Conservation (phyloP, 1,139 yeast species). For the Yamadazyma atmosphaerica region DNA sequence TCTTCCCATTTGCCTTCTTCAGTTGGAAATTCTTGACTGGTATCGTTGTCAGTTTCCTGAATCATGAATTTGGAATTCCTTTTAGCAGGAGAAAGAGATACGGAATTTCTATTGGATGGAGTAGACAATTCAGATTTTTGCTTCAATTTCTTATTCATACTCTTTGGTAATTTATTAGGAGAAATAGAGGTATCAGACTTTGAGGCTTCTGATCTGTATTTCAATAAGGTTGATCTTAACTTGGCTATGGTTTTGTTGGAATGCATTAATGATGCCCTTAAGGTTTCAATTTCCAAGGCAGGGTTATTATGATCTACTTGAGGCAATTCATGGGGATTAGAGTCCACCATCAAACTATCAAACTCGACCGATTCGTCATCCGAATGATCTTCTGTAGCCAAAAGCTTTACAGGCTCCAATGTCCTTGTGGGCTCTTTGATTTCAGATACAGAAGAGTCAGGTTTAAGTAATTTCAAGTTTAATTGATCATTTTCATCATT, state of each 20-base stretch:
- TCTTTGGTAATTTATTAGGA: slow-evolving; percentile 15
- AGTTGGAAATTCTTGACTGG: slow-evolving; percentile 14
- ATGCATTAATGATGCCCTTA: slow-evolving; percentile 63
- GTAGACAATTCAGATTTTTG: slow-evolving; percentile 11
- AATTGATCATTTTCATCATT: slow-evolving; percentile 66
- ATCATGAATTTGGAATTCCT: slow-evolving; percentile 35
- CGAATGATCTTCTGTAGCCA: slow-evolving; percentile 16
- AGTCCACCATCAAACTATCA: slow-evolving; percentile 35
- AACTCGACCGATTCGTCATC: slow-evolving; percentile 33
- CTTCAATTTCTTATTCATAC: slow-evolving; percentile 23
- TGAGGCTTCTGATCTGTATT: slow-evolving; percentile 27
- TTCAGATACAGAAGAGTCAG: background rate
- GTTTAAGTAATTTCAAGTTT: slow-evolving; percentile 35
- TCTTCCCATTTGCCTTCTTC: slow-evolving; percentile 45
- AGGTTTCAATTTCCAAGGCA: slow-evolving; percentile 65
- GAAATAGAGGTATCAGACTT: slow-evolving; percentile 8
- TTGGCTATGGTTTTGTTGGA: slow-evolving; percentile 63
- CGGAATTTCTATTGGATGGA: slow-evolving; percentile 22
- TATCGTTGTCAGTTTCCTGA: slow-evolving; percentile 24
- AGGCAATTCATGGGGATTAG: slow-evolving; percentile 28
- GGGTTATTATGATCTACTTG: slow-evolving; percentile 47
- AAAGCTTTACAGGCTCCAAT: slow-evolving; percentile 16
- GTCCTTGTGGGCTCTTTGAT: slow-evolving; percentile 1
- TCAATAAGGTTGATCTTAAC: slow-evolving; percentile 51
- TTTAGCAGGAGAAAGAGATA: slow-evolving; percentile 36